phyloP scores from a whole-genome alignment of 1,284 basidiomycete species.

The Leccinum colubrinum region DNA sequence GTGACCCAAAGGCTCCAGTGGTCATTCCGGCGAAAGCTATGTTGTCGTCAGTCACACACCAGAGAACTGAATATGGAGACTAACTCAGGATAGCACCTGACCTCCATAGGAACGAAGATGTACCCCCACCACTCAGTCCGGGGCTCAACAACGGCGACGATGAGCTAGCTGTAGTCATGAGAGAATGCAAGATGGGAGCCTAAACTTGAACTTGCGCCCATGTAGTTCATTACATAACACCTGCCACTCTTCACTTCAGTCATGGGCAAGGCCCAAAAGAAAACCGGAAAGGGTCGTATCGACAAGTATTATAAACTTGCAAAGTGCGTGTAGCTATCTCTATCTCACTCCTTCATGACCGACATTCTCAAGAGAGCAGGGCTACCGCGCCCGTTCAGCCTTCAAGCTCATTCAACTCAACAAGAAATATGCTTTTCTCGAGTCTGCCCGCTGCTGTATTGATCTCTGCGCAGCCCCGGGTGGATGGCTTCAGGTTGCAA shows the following conservation, averaged over 20 bases:
- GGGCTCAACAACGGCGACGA: constrained; percentile 24
- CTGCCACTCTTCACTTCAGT: background rate
- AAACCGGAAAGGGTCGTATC: constrained; percentile 92
- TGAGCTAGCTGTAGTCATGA: background rate
- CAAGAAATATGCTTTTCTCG: constrained; percentile 95
- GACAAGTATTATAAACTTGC: constrained; percentile 96
- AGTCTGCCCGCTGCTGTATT: constrained; percentile 91
- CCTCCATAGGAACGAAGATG: constrained; percentile 39
- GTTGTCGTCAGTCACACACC: background rate
- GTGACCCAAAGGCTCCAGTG: constrained; percentile 69
- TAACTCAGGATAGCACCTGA: constrained; percentile 32
- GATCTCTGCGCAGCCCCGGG: constrained; percentile 99
- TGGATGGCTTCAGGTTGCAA: constrained; percentile 98
- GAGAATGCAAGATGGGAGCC: background rate
- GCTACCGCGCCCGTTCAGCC: constrained; percentile 98
- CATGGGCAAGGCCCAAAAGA: constrained; percentile 83
- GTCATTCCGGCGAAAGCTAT: constrained; percentile 59
- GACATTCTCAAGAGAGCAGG: constrained; percentile 77
- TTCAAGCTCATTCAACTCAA: constrained; percentile 99
- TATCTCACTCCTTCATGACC: constrained; percentile 3
- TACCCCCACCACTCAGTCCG: constrained; percentile 8
- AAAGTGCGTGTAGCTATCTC: constrained; percentile 54
- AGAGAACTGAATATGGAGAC: constrained; percentile 5
- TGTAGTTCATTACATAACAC: background rate
- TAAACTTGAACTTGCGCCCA: background rate